phyloP scores from a whole-genome alignment of 2,329 filamentous ascomycete species.

The Dothideomycetidae sp. region DNA sequence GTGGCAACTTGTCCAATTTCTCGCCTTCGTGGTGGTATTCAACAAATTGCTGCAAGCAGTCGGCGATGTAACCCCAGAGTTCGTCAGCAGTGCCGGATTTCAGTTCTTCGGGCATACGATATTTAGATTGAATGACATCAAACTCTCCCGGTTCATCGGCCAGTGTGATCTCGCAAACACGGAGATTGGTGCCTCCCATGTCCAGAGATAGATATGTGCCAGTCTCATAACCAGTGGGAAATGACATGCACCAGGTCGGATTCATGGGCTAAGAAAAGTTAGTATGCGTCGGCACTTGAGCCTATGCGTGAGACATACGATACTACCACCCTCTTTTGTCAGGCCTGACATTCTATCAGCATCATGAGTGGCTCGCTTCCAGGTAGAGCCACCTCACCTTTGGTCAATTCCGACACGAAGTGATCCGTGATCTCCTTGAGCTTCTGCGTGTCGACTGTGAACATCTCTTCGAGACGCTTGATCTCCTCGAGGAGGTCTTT shows the following conservation, averaged over 20 bases:
- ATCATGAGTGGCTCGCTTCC: constrained; percentile 11
- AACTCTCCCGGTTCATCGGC: constrained; percentile 80
- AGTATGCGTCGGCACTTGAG: neutral
- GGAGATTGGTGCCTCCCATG: constrained; percentile 91
- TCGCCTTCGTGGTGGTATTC: constrained; percentile 63
- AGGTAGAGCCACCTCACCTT: constrained; percentile 52
- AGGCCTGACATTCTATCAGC: constrained; percentile 43
- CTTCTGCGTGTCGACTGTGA: constrained; percentile 63
- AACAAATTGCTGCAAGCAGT: constrained; percentile 82
- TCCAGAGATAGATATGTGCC: constrained; percentile 83
- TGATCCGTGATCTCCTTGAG: constrained; percentile 84
- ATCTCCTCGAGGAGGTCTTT: constrained; percentile 72
- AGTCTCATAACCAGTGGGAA: constrained; percentile 73
- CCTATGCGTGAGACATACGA: constrained; percentile 47
- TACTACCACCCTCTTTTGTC: constrained; percentile 75
- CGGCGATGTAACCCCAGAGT: constrained; percentile 89
- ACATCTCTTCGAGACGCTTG: constrained; percentile 66
- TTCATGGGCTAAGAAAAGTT: constrained; percentile 64
- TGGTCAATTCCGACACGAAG: constrained; percentile 76
- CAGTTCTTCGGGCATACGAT: constrained; percentile 83
- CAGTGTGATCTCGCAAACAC: constrained; percentile 84
- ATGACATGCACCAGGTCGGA: constrained; percentile 86
- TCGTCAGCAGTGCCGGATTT: constrained; percentile 74
- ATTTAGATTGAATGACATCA: constrained; percentile 92
- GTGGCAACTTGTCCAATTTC: constrained; percentile 52